Base-by-base conservation (phyloP, 306 rosid genomes). In the Clitoria ternatea region DNA sequence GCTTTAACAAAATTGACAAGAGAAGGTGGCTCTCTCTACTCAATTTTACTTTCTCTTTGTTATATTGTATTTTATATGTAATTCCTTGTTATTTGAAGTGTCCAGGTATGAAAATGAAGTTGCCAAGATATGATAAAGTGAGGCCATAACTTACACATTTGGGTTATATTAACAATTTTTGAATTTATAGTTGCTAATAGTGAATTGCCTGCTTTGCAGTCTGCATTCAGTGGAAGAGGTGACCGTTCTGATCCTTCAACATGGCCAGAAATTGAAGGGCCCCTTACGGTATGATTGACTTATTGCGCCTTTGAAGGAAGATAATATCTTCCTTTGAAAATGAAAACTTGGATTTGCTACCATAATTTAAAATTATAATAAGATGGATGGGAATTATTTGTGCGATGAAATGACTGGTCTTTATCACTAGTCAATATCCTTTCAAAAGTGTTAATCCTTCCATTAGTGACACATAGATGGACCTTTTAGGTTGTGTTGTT, bases 231-330 rank as follows among this genome's bases (percentile, higher is more conserved):
- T 20, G 97, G 96, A 57, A 89, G 92, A 85, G 99, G 97, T 49
- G 97, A 94, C 71, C 87, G 97, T 53, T 94, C 88, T 30, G 88
- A 87, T 82, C 87, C 89, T 77, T 84, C 92, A 61, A 63, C 84
- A 36, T 94, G 99, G 99, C 86, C 97, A 14, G 95, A 91, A 69
- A 50, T 89, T 63, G 97, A 91, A 79, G 97, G 97, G 17, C 97
- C 97, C 53, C 83, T 94, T 27, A 71, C 78, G 50, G 97, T 89
- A 88, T 81, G 87, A 78, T 54, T 33, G 18, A 65, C 4, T 4
- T 40, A 36, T 19, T 42, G 15, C 50, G 19, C 19, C 14, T 75
- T n/a, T 43, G 39, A 30, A 30, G 50, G 59, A 65, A 19, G 42
- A 61, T 3, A 22, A 64, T 19, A 74, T 61, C 39, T 22, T 32